A percentile compares a stretch with the other conserved stretches of the same genome.
phyloP scores from a whole-genome alignment of 75 land plant species.

The Pinus taeda region DNA sequence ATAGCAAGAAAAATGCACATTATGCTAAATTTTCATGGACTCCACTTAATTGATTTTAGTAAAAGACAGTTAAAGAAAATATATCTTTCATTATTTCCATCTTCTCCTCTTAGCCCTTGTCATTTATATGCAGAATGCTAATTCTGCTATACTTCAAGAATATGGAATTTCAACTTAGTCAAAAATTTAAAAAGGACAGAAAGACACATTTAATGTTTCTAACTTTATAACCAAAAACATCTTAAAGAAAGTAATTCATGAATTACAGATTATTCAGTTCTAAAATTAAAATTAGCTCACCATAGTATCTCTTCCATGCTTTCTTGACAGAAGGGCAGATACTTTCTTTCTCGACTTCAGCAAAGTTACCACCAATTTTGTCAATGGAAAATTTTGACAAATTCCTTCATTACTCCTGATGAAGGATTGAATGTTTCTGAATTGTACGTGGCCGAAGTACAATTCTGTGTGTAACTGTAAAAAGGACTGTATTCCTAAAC shows the following conservation, averaged over 20 bases:
- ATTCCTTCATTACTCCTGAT: no score
- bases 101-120: background rate
- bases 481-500: no score
- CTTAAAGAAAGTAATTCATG: background rate
- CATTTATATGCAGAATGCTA: background rate
- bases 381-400: no score
- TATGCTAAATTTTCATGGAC: background rate
- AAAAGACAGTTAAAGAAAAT: background rate
- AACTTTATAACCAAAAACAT: background rate
- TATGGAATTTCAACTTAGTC: background rate
- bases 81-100: background rate
- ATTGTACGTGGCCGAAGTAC: no score
- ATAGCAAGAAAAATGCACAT: background rate
- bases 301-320: background rate
- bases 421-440: no score
- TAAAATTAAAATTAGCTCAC: background rate
- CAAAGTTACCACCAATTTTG: background rate
- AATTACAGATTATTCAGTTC: background rate
- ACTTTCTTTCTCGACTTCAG: background rate
- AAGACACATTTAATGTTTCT: background rate
- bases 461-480: no score
- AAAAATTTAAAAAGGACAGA: background rate
- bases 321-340: background rate
- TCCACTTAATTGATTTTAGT: background rate
- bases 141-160: background rate